Evolutionary conservation across 805 yeast species (phyloP), one percentile per base, ranked within the genome.

Genomic region (Yamadazyma scolyti): DNA sequence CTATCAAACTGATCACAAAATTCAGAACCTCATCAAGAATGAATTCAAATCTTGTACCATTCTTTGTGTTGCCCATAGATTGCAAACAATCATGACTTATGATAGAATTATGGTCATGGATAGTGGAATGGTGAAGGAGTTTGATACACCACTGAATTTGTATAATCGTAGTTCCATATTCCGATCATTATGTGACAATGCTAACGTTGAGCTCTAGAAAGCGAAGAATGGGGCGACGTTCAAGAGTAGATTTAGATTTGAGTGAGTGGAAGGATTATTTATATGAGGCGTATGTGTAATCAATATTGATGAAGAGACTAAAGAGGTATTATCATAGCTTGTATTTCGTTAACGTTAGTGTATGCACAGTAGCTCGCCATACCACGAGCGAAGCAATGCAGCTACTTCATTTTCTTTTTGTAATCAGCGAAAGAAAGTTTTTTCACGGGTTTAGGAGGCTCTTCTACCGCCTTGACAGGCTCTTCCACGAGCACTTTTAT

Each of bases 21-120:
- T 87, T 42, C 96, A 87, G 51, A 43, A 59, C 9, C 82, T 94
- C 4, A 82, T 82, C 30, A 64, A 71, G 11, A 61, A 64, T 12
- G 89, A 84, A 49, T 88, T 88, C 50, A 33, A 55, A 3, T 57
- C 76, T 19, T 77, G 89, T 37, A 87, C 96, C 0, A 79, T 87
- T 31, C 62, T 87, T 40, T 86, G 95, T 41, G 86, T 88, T 57
- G 96, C 96, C 2, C 96, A 87, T 57, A 68, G 96, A 40, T 65
- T 88, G 60, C 73, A 78, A 38, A 79, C 93, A 0, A 82, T 83
- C 42, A 58, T 79, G 27, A 75, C 74, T 46, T 83, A 83, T 39
- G 95, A 87, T 48, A 74, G 74, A 55, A 81, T 86, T 33, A 62
- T 87, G 41, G 95, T 86, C 4, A 68, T 86, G 68, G 95, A 85